Evolutionary conservation across 2,329 filamentous ascomycete species (phyloP).

Genomic region (Claviceps humidiphila): DNA sequence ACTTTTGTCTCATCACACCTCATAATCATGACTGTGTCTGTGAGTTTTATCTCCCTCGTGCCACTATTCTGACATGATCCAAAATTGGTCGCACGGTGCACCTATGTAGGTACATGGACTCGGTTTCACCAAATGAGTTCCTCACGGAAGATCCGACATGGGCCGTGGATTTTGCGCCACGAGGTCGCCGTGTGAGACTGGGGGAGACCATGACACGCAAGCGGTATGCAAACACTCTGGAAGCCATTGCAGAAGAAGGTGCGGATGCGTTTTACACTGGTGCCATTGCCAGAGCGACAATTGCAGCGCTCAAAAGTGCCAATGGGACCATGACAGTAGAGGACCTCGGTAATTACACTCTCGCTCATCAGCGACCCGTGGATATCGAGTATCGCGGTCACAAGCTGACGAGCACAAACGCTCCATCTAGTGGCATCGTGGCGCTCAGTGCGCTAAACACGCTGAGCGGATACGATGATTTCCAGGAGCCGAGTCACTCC

Average conservation of each 20-base stretch:
- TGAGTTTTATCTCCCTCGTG: neutral
- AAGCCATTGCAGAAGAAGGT: constrained; percentile 53
- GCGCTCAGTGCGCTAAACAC: constrained; percentile 63
- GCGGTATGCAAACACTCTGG: constrained; percentile 60
- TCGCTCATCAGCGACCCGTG: constrained; percentile 47
- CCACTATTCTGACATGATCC: neutral
- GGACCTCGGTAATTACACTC: constrained; percentile 59
- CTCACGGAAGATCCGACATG: constrained; percentile 58
- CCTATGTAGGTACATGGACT: constrained; percentile 41
- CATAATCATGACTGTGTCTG: neutral
- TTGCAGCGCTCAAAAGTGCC: constrained; percentile 45
- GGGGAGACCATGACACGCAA: constrained; percentile 66
- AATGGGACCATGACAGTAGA: constrained; percentile 67
- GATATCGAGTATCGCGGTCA: constrained; percentile 55
- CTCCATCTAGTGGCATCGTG: constrained; percentile 63
- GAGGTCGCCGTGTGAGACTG: constrained; percentile 49
- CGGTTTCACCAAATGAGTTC: constrained; percentile 40
- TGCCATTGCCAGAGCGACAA: constrained; percentile 54
- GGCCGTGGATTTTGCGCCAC: constrained; percentile 75
- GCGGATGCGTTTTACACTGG: constrained; percentile 58
- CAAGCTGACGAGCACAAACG: constrained; percentile 52
- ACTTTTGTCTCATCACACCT: neutral
- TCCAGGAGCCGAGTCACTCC: constrained; percentile 40
- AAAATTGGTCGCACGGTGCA: neutral
- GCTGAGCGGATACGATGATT: constrained; percentile 53